Base-by-base conservation (phyloP, 257 asterid genomes). In the Verbena officinalis region DNA sequence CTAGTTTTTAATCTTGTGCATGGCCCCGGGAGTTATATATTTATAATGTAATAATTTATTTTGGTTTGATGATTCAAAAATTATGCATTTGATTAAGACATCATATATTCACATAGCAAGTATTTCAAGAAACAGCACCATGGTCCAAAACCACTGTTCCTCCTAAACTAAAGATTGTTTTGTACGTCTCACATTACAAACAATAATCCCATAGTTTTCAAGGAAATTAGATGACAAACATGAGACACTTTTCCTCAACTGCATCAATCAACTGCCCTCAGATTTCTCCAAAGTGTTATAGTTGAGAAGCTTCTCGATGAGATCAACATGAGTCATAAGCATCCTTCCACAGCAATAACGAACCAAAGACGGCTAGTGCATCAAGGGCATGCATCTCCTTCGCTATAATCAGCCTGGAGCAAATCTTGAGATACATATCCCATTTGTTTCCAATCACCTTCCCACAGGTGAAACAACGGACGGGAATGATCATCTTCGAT, bases 271-370 rank as follows among this genome's bases (percentile, higher is more conserved):
- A 67, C 74, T 82, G 67, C 97, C 96, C 73, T 92, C 97, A 0
- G 97, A 82, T 78, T 92, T 92, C 91, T 92, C 98, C 85, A 92
- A 56, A 77, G 98, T 90, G 80, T 90, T 93, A 66, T 93, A 93
- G 86, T 93, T 93, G 62, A 93, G 87, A 62, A 93, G 99, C 87
- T 93, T 93, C 89, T 93, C 99, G 17, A 90, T 93, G 78, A 90
- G 88, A 70, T 93, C 99, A 46, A 93, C 97, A 16, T 93, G 99
- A 14, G 99, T 93, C 99, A 90, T 90, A 74, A 93, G 73, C 99
- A 93, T 93, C 60, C 97, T 90, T 12, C 99, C 75, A 60, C 99
- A 93, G 86, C 99, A 93, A 52, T 93, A 93, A 0, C 97, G 95
- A 76, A 90, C 96, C 86, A 93, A 80, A 53, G 77, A 60, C 61